Percentiles rank a stretch among this genome's conserved stretches.
Conservation (phyloP, 116 monocot genomes). For the Cymodocea nodosa region DNA sequence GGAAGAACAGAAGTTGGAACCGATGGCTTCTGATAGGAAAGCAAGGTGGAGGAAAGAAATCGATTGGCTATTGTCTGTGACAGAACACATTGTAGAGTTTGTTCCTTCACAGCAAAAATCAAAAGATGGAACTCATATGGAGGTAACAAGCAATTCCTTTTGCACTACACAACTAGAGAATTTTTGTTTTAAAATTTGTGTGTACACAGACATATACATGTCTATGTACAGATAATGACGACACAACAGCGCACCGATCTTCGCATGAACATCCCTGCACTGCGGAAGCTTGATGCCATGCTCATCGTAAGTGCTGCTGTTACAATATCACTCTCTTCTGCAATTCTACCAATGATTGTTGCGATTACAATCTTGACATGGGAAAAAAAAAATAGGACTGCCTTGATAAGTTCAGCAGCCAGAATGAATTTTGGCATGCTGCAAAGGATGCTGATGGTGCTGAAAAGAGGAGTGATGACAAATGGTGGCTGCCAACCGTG, state of each 20-base stretch:
- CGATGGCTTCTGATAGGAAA: slow-evolving; percentile 59
- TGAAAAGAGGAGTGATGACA: slow-evolving; percentile 44
- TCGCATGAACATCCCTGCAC: slow-evolving; percentile 79
- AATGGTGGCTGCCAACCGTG: slow-evolving; percentile 87
- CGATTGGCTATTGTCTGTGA: slow-evolving; percentile 85
- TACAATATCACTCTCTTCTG: neutral
- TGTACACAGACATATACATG: neutral
- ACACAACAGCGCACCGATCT: slow-evolving; percentile 83
- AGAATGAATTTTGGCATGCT: slow-evolving; percentile 83
- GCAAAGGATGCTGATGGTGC: slow-evolving; percentile 24
- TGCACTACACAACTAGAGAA: neutral
- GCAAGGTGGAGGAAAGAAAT: slow-evolving; percentile 79
- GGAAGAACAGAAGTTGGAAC: slow-evolving; percentile 61
- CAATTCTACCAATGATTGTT: neutral
- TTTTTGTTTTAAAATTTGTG: too few species aligned
- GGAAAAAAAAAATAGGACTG: slow-evolving; percentile 35
- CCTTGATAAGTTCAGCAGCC: slow-evolving; percentile 84
- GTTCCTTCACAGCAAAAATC: slow-evolving; percentile 61
- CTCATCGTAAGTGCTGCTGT: slow-evolving; percentile 46
- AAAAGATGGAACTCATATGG: slow-evolving; percentile 73
- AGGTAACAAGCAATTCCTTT: slow-evolving; percentile 26
- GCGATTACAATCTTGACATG: neutral
- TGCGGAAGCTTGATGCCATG: slow-evolving; percentile 88
- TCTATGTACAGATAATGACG: slow-evolving; percentile 59
- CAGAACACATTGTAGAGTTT: slow-evolving; percentile 87